Percentiles rank a stretch among this genome's conserved stretches.
Conservation (phyloP, 345 rosid species). For the Melastoma malabathricum region DNA sequence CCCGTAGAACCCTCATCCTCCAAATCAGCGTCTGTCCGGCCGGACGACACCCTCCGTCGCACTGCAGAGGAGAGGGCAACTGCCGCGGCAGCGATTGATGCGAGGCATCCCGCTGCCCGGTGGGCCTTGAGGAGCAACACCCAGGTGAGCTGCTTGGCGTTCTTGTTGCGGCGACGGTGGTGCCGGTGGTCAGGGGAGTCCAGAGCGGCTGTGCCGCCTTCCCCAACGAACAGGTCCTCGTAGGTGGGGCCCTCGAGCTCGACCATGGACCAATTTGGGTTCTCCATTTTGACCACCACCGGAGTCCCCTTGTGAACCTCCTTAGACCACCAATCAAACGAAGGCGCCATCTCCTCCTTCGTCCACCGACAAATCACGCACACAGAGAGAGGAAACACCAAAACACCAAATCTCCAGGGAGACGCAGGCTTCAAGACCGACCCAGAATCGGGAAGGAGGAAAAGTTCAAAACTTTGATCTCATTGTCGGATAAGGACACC, state of each 20-base stretch:
- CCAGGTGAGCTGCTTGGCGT: constrained; percentile 97
- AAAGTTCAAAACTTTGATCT: constrained; percentile 16
- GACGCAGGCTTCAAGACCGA: background rate
- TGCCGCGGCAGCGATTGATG: constrained; percentile 60
- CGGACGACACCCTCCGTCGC: constrained; percentile 63
- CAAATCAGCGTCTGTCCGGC: constrained; percentile 48
- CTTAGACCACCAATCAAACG: constrained; percentile 70
- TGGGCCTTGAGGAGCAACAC: constrained; percentile 88
- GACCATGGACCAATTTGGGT: constrained; percentile 96
- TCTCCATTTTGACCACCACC: constrained; percentile 91
- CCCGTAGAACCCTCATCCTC: constrained; percentile 10
- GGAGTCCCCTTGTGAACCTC: constrained; percentile 74
- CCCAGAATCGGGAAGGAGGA: background rate
- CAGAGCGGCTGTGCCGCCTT: constrained; percentile 8
- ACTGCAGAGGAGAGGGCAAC: constrained; percentile 55
- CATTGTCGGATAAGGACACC: constrained; percentile 23
- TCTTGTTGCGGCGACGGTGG: constrained; percentile 43
- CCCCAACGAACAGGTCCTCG: constrained; percentile 50
- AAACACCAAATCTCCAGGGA: background rate
- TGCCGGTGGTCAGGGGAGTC: constrained; percentile 18
- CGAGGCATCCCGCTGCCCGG: constrained; percentile 88
- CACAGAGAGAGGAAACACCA: background rate
- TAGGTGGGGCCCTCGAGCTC: constrained; percentile 71
- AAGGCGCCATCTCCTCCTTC: constrained; percentile 44
- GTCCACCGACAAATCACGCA: background rate